Evolutionary conservation across 2,329 filamentous ascomycete species (phyloP).

Genomic region (Lachnellula occidentalis): DNA sequence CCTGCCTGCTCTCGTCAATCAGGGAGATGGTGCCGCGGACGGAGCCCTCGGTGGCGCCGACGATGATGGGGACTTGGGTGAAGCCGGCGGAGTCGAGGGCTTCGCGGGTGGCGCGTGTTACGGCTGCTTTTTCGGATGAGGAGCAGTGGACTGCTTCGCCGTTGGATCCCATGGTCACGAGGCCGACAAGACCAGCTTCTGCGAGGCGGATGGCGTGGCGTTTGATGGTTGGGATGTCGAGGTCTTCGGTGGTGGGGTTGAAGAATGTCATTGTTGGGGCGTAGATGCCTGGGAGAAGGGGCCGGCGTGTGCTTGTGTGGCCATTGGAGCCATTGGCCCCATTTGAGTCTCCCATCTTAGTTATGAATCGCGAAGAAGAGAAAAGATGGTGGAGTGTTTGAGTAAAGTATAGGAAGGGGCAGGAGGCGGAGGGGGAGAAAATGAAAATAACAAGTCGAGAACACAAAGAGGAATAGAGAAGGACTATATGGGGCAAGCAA

Average conservation of each 20-base stretch:
- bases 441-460: not conserved
- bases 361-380: not conserved
- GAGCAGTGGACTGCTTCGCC: constrained; percentile 84
- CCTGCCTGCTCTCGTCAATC: constrained; percentile 58
- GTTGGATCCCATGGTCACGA: constrained; percentile 86
- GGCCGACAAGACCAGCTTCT: constrained; percentile 69
- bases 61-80: constrained; percentile 68
- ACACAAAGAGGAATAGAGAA: not conserved
- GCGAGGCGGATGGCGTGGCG: constrained; percentile 75
- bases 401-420: not conserved
- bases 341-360: constrained; percentile 11
- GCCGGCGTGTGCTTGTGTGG: constrained; percentile 39
- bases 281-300: constrained; percentile 77
- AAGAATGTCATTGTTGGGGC: constrained; percentile 91
- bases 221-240: constrained; percentile 75
- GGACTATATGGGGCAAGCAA: constrained; percentile 2
- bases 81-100: constrained; percentile 79
- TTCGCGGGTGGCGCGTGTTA: constrained; percentile 73
- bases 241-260: constrained; percentile 73
- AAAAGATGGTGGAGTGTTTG: not conserved
- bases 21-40: constrained; percentile 76
- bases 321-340: constrained; percentile 14
- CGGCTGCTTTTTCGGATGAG: constrained; percentile 66
- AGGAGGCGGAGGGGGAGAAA: not conserved
- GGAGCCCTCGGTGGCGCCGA: constrained; percentile 76